Evolutionary conservation across 805 yeast genomes (phyloP), one percentile per base, ranked within the genome.

Genomic region (Limtongia smithiae): DNA sequence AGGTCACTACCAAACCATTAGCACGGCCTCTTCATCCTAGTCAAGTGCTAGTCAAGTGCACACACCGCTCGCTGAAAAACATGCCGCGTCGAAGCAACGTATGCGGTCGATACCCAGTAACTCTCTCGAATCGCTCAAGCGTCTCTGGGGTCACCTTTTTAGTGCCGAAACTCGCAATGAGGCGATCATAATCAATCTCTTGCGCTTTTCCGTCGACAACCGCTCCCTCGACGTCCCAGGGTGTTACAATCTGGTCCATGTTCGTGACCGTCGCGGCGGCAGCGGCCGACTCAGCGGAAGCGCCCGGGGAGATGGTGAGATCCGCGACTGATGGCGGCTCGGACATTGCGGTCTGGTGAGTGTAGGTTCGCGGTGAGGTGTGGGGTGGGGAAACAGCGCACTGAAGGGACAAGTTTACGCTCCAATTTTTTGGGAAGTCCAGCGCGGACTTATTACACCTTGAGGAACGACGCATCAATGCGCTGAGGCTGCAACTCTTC

Each of bases 201-300:
- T 85, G 90, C n/a, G 85, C 79, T 61, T 83, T 74, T 46, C 98
- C 98, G 62, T 90, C 95, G 50, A 88, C 96, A 40, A 91, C 94
- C 2, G 97, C 97, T 50, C 97, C 98, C 69, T 86, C 96, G 27
- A 93, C 98, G 67, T 93, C 98, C 98, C 98, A 93, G 41, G 98
- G 98, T 0, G 98, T 93, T 52, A 85, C 75, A 31, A 71, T 74
- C 65, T 83, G 90, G 49, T 75, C 81, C 8, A 28, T 35, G 17
- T 33, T 33, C 22, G 24, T n/a, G 25, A 9, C 6, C 9, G 14
- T 12, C 21, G 12, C 20, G 14, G 11, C 45, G n/a, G 42, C 31
- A 9, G 49, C 30, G 5, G 33, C 40, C 18, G 28, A 17, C n/a
- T n/a, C 20, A 7, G 11, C 45, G n/a, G 42, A 22, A 9, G 49